These are phyloP conservation scores for Globisporangium carolinianum DNA, from an alignment of 352 stramenopile genomes.

Conservation along the genomic window DNA sequence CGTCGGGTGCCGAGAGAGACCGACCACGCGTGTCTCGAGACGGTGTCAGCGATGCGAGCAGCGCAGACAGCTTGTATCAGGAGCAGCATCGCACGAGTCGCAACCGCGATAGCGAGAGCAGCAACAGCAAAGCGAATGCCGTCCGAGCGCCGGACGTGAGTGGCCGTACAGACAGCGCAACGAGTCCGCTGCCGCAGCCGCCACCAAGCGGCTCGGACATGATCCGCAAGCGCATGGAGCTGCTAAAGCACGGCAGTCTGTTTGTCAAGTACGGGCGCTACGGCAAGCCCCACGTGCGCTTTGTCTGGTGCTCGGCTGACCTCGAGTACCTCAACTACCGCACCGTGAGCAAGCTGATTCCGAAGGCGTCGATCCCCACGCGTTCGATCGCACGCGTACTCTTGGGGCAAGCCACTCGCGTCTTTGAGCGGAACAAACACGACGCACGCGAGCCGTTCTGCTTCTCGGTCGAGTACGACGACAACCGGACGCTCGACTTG, in stretches of 20 bases:
- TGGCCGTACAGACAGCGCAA: background rate
- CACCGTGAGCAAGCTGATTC: constrained; percentile 28
- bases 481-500: constrained; percentile 61
- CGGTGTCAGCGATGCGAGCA: background rate
- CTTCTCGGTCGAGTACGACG: constrained; percentile 77
- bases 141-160: constrained; percentile 4
- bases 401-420: constrained; percentile 43
- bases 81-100: constrained; percentile 2
- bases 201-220: constrained; percentile 32
- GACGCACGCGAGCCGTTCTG: constrained; percentile 41
- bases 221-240: constrained; percentile 61
- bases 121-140: constrained; percentile 6
- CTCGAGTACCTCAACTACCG: constrained; percentile 76
- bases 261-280: constrained; percentile 79
- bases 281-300: constrained; percentile 69
- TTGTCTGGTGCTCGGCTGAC: constrained; percentile 73
- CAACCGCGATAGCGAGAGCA: constrained; percentile 1
- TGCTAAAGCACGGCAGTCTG: constrained; percentile 61
- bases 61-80: too few species aligned
- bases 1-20: background rate
- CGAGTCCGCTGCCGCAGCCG: constrained; percentile 1
- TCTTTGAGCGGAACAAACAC: constrained; percentile 61
- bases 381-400: constrained; percentile 32
- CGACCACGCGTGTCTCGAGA: background rate
- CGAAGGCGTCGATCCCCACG: constrained; percentile 59